Evolutionary conservation across 768 basidiomycete genomes (phyloP).

Genomic region (Crepidotus variabilis): DNA sequence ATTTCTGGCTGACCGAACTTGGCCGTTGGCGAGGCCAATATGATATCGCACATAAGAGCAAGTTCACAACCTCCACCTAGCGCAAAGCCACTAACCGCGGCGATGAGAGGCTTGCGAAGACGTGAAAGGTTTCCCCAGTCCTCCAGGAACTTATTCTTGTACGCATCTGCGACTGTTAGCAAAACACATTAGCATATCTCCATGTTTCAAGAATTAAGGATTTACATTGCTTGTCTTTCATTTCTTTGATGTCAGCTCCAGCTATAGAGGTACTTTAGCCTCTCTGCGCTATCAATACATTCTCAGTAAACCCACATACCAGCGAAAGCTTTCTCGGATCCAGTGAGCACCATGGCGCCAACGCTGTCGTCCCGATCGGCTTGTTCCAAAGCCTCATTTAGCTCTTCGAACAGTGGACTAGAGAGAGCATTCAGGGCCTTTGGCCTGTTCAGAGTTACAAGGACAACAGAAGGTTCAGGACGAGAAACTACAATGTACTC

Average conservation of each 20-base stretch:
- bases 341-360: slow-evolving; percentile 88
- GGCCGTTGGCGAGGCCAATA: slow-evolving; percentile 86
- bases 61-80: slow-evolving; percentile 97
- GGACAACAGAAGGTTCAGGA: slow-evolving; percentile 65
- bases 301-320: too few species aligned
- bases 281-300: too few species aligned
- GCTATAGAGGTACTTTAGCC: slow-evolving; percentile 39
- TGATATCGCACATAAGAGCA: slow-evolving; percentile 94
- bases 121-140: slow-evolving; percentile 74
- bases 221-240: slow-evolving; percentile 93
- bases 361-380: slow-evolving; percentile 69
- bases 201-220: slow-evolving; percentile 8
- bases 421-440: slow-evolving; percentile 88
- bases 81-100: slow-evolving; percentile 93
- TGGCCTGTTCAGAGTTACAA: slow-evolving; percentile 86
- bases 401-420: slow-evolving; percentile 73
- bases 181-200: background rate
- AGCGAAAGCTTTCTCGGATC: slow-evolving; percentile 90
- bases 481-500: slow-evolving; percentile 66
- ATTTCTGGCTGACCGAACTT: slow-evolving; percentile 97
- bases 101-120: slow-evolving; percentile 91
- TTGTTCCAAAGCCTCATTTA: slow-evolving; percentile 72
- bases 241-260: slow-evolving; percentile 98
- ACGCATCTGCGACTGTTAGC: slow-evolving; percentile 73
- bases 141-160: slow-evolving; percentile 80